A percentile compares a stretch with the other conserved stretches of the same genome.
These are phyloP conservation scores for Macrolepiota albuminosa DNA, from an alignment of 768 basidiomycete species.

Conservation along the genomic window DNA sequence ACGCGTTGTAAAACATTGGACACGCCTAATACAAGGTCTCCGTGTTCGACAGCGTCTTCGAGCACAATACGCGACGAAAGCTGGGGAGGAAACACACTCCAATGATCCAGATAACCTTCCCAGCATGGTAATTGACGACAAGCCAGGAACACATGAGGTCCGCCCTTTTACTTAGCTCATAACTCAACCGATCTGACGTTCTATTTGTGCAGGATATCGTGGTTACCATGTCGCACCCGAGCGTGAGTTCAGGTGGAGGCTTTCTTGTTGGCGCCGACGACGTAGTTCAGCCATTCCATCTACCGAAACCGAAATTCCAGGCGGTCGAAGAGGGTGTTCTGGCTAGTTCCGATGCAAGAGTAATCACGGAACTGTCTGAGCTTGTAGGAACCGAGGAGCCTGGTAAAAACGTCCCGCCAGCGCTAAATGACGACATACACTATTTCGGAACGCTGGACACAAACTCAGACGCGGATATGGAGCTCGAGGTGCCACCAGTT, in stretches of 20 bases:
- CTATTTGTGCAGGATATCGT: constrained; percentile 12
- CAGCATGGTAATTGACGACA: neutral
- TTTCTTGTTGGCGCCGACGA: constrained; percentile 68
- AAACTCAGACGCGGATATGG: constrained; percentile 28
- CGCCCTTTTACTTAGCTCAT: neutral
- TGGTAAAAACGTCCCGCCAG: neutral
- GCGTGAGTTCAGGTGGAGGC: constrained; percentile 44
- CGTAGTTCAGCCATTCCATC: constrained; percentile 66
- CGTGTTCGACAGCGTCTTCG: constrained; percentile 80
- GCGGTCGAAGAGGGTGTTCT: constrained; percentile 22
- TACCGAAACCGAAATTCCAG: constrained; percentile 60
- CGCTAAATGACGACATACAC: constrained; percentile 26
- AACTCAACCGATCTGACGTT: neutral
- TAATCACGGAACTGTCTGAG: neutral
- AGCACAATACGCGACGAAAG: constrained; percentile 59
- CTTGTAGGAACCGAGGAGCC: neutral
- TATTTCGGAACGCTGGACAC: constrained; percentile 35
- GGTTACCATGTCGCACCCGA: constrained; percentile 14
- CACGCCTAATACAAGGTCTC: constrained; percentile 80
- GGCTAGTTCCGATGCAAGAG: neutral
- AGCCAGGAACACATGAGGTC: constrained; percentile 7
- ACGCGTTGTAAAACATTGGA: constrained; percentile 83
- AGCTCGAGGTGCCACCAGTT: constrained; percentile 19
- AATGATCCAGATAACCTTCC: constrained; percentile 10
- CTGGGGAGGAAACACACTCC: constrained; percentile 14